phyloP scores from a whole-genome alignment of 2,329 filamentous ascomycete species.

The Monilinia fructigena region DNA sequence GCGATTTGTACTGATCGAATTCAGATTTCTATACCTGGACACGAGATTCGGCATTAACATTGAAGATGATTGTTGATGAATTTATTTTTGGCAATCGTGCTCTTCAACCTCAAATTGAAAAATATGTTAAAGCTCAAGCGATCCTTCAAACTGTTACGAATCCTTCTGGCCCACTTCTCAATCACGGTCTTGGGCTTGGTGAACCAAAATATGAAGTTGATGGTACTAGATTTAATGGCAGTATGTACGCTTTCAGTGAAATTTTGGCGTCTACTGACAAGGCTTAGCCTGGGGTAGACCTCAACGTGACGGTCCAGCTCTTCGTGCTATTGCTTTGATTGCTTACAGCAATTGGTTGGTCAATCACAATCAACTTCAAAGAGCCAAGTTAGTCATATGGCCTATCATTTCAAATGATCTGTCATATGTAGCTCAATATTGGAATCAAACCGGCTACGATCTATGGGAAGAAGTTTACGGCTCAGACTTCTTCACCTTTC shows the following conservation, averaged over 20 bases:
- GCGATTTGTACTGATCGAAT: constrained; percentile 19
- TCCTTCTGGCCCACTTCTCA: constrained; percentile 45
- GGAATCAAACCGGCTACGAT: constrained; percentile 65
- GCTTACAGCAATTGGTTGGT: constrained; percentile 73
- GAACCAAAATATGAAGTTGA: constrained; percentile 74
- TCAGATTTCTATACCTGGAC: constrained; percentile 78
- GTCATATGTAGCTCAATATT: constrained; percentile 70
- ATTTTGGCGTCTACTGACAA: neutral
- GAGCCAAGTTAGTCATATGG: constrained; percentile 58
- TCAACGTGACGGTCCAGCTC: constrained; percentile 74
- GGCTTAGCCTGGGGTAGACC: constrained; percentile 54
- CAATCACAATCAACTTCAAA: constrained; percentile 51
- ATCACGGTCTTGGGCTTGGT: constrained; percentile 53
- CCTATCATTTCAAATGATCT: constrained; percentile 75
- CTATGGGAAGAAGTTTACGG: constrained; percentile 82
- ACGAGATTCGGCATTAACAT: constrained; percentile 68
- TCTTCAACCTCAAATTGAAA: constrained; percentile 54
- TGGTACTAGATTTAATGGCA: constrained; percentile 59
- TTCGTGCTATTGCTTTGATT: constrained; percentile 71
- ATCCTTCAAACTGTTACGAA: constrained; percentile 57
- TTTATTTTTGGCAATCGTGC: constrained; percentile 54
- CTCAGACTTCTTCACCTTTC: constrained; percentile 75
- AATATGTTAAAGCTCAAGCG: constrained; percentile 68
- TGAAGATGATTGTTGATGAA: constrained; percentile 67
- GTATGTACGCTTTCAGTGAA: neutral